Base-by-base conservation (phyloP, 2,329 filamentous ascomycete genomes). In the Daldinia eschscholtzii region DNA sequence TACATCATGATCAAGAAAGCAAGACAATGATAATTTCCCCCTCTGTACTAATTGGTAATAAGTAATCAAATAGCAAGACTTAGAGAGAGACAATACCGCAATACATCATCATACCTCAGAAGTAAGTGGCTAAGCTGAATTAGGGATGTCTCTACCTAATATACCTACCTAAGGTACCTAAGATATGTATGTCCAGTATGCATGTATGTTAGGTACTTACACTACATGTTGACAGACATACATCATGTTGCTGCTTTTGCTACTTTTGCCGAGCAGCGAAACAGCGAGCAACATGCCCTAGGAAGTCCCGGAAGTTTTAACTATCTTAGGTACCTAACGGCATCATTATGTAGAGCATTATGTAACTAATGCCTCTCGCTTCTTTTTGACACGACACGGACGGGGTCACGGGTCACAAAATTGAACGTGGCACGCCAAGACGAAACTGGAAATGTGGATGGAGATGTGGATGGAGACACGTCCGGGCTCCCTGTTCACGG, bases 401-500 rank as follows among this genome's bases (percentile, higher is more conserved):
- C 58, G 46, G 50, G 66, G 67, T 67, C 64, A 72, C 70, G 64
- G 70, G 70, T 72, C 57, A 71, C 67, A 63, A 37, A 65, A 55
- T 65, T 63, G 57, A 66, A 67, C 70, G 67, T 71, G 67, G 70
- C 70, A 70, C 70, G 70, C 67, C 67, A 70, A 72, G 60, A 42
- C 58, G 42, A 68, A 70, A 60, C 58, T 70, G 64, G 67, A 71
- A 70, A 60, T 64, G 67, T 65, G 23, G 64, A 70, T 67, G 66
- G 58, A 62, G 58, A 60, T 64, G 64, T 65, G 15, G 64, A 70
- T 67, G 66, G 64, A 63, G 64, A 72, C 70, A 67, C 66, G 61
- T 71, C 64, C 67, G 60, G 68, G 37, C 59, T 69, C 58, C 63
- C 57, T 67, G 62, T 57, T 48, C 53, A 70, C 62, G 64, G 70